phyloP scores from a whole-genome alignment of 352 stramenopile genomes.

The Phytophthora tubulina region DNA sequence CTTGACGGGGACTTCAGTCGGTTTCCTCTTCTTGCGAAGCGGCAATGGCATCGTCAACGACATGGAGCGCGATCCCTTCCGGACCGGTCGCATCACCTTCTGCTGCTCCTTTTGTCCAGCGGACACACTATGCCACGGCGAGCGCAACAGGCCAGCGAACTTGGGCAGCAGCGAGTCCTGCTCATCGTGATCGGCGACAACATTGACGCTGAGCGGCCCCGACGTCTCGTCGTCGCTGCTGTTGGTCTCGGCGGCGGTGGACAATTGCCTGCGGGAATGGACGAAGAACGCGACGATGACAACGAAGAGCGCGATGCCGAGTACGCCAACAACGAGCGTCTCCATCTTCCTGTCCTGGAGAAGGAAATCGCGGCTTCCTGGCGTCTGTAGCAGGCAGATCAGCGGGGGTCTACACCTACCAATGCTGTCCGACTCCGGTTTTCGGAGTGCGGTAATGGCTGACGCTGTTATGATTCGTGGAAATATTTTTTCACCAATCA shows the following conservation, averaged over 20 bases:
- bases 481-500: background rate
- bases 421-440: background rate
- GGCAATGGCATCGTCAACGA: conserved; percentile 34
- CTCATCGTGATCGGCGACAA: conserved; percentile 35
- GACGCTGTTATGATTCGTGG: background rate
- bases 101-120: conserved; percentile 14
- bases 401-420: background rate
- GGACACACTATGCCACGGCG: conserved; percentile 24
- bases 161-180: conserved; percentile 40
- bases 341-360: conserved; percentile 12
- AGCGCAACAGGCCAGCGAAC: conserved; percentile 31
- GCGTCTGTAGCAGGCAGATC: background rate
- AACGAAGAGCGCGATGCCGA: conserved; percentile 8
- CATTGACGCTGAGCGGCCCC: conserved; percentile 20
- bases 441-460: background rate
- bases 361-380: background rate
- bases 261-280: background rate
- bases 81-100: conserved; percentile 29
- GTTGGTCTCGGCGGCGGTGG: conserved; percentile 17
- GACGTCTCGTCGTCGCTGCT: conserved; percentile 42
- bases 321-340: conserved; percentile 1
- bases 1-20: conserved; percentile 35
- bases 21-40: conserved; percentile 28
- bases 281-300: conserved; percentile 7
- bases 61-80: conserved; percentile 26